A percentile compares a stretch with the other conserved stretches of the same genome.
These are phyloP conservation scores for Naegleria lovaniensis DNA, from an alignment of 208 protist species.

Conservation along the genomic window DNA sequence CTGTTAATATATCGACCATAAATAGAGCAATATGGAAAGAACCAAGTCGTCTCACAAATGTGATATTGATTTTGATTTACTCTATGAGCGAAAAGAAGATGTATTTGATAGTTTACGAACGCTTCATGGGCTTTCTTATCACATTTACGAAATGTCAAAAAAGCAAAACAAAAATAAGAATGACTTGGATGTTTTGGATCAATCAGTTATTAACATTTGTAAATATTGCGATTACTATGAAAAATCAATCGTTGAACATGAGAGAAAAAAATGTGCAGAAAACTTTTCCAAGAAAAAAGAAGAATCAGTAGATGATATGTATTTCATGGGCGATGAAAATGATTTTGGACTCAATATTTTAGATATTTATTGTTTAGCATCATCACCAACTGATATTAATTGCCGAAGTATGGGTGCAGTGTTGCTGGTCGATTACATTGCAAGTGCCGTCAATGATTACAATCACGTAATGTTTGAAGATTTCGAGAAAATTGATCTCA, in stretches of 20 bases:
- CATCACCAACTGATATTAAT: background rate
- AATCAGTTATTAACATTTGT: background rate
- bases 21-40: background rate
- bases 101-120: background rate
- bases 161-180: background rate
- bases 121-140: background rate
- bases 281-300: background rate
- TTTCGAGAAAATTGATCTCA: background rate
- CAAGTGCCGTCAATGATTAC: background rate
- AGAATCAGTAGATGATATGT: background rate
- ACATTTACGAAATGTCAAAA: background rate
- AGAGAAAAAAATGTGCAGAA: background rate
- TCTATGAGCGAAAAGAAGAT: background rate
- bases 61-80: background rate
- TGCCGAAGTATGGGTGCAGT: background rate
- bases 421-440: background rate
- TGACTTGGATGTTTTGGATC: background rate
- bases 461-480: background rate
- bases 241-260: background rate
- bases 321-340: background rate
- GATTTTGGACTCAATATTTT: background rate
- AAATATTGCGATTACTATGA: slow-evolving; percentile 3
- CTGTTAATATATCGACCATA: background rate
- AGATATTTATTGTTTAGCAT: background rate
- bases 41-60: background rate